phyloP scores from a whole-genome alignment of 805 yeast species.

The Metschnikowia picachoensis region DNA sequence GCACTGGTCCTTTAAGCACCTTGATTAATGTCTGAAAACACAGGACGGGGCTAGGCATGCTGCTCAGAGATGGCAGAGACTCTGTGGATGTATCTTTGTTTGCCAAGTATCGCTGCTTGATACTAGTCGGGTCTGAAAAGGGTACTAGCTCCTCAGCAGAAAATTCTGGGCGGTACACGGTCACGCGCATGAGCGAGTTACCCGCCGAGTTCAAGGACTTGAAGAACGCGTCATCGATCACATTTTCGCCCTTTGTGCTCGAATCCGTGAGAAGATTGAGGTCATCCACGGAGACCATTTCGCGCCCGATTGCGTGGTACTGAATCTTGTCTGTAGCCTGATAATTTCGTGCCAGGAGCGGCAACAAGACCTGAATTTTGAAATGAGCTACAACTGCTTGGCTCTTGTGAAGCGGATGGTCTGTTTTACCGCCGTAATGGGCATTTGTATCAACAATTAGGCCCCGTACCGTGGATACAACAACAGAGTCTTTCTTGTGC shows the following conservation, averaged over 20 bases:
- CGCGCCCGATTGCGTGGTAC: constrained; percentile 29
- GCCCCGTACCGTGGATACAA: constrained; percentile 28
- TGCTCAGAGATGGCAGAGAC: constrained; percentile 24
- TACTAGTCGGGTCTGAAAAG: constrained; percentile 44
- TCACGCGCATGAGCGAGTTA: constrained; percentile 43
- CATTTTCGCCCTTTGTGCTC: constrained; percentile 5
- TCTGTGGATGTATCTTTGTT: constrained; percentile 28
- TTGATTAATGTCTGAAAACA: constrained; percentile 61
- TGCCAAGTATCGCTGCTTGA: constrained; percentile 47
- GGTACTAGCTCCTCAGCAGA: constrained; percentile 42
- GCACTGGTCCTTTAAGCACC: constrained; percentile 65
- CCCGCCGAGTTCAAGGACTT: constrained; percentile 22
- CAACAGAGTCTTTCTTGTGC: constrained; percentile 17
- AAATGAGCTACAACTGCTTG: constrained; percentile 24
- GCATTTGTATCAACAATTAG: constrained; percentile 20
- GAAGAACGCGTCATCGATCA: constrained; percentile 35
- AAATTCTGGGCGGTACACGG: constrained; percentile 52
- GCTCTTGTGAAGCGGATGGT: not conserved
- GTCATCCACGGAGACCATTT: constrained; percentile 28
- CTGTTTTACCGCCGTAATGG: not conserved
- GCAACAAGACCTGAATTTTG: constrained; percentile 26
- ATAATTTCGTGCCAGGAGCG: constrained; percentile 1
- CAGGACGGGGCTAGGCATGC: constrained; percentile 49
- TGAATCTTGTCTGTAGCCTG: constrained; percentile 29
- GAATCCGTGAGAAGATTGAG: constrained; percentile 17